Percentiles rank a stretch among this genome's conserved stretches.
Conservation (phyloP, 2,329 filamentous ascomycete species). For the Alternaria sp. region DNA sequence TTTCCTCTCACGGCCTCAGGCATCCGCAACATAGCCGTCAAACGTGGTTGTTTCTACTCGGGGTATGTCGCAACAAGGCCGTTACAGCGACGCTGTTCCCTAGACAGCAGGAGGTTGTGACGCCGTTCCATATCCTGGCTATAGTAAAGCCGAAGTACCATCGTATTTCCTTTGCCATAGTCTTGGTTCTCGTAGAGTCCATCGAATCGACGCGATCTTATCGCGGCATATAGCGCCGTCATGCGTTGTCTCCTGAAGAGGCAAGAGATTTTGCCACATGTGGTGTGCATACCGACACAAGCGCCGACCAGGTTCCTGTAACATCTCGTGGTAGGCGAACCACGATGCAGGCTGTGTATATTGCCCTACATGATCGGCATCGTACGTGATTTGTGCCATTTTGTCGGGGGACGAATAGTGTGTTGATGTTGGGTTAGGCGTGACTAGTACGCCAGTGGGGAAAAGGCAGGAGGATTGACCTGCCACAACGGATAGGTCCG, state of each 20-base stretch:
- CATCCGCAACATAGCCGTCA: background rate
- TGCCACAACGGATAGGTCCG: conserved; percentile 7
- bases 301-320: background rate
- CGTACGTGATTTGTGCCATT: background rate
- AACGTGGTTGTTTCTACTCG: background rate
- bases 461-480: conserved; percentile 11
- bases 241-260: background rate
- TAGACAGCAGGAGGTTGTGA: conserved; percentile 12
- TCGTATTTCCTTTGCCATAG: background rate
- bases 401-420: conserved; percentile 3
- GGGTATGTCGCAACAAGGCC: background rate
- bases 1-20: background rate
- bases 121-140: conserved; percentile 1
- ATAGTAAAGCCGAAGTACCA: background rate
- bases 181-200: background rate
- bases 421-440: background rate
- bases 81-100: conserved; percentile 3
- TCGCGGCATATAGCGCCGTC: background rate
- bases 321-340: conserved; percentile 3
- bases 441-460: background rate
- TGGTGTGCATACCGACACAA: conserved; percentile 11
- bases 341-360: conserved; percentile 5
- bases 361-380: conserved; percentile 2
- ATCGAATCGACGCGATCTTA: background rate
- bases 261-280: conserved; percentile 4